phyloP scores from a whole-genome alignment of 139 green algal species.

The Chlorella sp. region DNA sequence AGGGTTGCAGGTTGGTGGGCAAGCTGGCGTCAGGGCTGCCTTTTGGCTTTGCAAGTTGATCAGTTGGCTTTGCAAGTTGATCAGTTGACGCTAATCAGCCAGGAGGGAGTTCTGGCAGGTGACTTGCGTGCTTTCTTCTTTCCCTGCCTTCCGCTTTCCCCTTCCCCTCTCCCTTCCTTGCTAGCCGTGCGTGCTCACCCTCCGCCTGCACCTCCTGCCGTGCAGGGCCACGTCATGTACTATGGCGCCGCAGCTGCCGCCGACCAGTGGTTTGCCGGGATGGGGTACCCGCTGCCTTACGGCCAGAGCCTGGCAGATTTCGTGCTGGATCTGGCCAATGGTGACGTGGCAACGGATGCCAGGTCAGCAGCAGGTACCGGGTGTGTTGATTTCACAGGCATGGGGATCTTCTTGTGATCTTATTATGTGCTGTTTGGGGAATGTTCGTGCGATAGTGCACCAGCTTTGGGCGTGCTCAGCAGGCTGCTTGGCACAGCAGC shows the following conservation, averaged over 20 bases:
- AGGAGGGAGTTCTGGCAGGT: too few species aligned
- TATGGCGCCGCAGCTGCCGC: conserved; percentile 72
- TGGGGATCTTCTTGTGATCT: too few species aligned
- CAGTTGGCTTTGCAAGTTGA: too few species aligned
- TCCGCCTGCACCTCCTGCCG: not conserved
- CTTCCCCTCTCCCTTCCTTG: not conserved
- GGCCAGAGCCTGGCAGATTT: conserved; percentile 84
- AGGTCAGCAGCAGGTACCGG: not conserved
- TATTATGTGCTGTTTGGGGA: too few species aligned
- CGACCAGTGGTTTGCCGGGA: conserved; percentile 70
- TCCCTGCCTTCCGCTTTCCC: not conserved
- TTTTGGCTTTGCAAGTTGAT: too few species aligned
- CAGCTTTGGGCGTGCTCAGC: too few species aligned
- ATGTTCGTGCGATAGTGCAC: too few species aligned
- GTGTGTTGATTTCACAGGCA: not conserved
- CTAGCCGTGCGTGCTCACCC: not conserved
- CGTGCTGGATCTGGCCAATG: conserved; percentile 83
- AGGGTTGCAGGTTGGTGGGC: too few species aligned
- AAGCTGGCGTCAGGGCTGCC: too few species aligned
- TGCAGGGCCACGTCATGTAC: conserved; percentile 82
- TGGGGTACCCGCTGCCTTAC: conserved; percentile 71
- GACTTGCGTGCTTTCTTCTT: too few species aligned
- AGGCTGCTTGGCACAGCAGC: too few species aligned
- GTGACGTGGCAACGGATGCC: conserved; percentile 40
- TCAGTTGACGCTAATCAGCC: too few species aligned